phyloP scores from a whole-genome alignment of 306 rosid species.

The Gastrolobium villosum region DNA sequence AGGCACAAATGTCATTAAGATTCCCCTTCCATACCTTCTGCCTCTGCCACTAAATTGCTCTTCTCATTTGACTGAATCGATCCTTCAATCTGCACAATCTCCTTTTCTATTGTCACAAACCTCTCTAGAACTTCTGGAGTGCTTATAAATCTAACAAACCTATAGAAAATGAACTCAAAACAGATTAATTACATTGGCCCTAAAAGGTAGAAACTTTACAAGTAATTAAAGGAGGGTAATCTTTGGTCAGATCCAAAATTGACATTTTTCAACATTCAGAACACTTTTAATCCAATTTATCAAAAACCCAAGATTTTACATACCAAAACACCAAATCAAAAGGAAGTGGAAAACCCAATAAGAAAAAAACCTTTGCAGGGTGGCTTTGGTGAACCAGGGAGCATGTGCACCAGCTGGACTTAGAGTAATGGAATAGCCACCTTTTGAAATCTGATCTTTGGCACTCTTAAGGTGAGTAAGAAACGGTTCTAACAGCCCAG shows the following conservation, averaged over 20 bases:
- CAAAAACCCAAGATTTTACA: conserved; percentile 15
- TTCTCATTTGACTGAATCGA: conserved; percentile 77
- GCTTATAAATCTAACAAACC: conserved; percentile 94
- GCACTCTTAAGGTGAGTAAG: conserved; percentile 82
- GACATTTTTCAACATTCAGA: conserved; percentile 32
- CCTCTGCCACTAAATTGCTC: conserved; percentile 53
- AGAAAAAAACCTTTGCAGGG: conserved; percentile 74
- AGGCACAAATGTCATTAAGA: conserved; percentile 27
- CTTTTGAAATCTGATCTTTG: conserved; percentile 96
- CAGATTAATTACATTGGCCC: conserved; percentile 23
- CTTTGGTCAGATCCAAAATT: conserved; percentile 33
- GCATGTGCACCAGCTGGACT: conserved; percentile 66
- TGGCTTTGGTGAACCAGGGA: conserved; percentile 96
- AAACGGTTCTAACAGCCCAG: conserved; percentile 93
- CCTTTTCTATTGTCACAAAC: conserved; percentile 90
- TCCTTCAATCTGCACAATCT: conserved; percentile 91
- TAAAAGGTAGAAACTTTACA: conserved; percentile 16
- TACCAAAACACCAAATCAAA: conserved; percentile 26
- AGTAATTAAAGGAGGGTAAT: conserved; percentile 15
- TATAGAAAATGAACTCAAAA: conserved; percentile 53
- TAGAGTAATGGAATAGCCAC: conserved; percentile 92
- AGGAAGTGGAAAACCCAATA: background rate
- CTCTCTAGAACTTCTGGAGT: conserved; percentile 97
- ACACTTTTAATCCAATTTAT: conserved; percentile 30
- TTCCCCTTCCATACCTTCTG: conserved; percentile 67